Base-by-base conservation (phyloP, 2,329 filamentous ascomycete species). In the Penicillium sp. region DNA sequence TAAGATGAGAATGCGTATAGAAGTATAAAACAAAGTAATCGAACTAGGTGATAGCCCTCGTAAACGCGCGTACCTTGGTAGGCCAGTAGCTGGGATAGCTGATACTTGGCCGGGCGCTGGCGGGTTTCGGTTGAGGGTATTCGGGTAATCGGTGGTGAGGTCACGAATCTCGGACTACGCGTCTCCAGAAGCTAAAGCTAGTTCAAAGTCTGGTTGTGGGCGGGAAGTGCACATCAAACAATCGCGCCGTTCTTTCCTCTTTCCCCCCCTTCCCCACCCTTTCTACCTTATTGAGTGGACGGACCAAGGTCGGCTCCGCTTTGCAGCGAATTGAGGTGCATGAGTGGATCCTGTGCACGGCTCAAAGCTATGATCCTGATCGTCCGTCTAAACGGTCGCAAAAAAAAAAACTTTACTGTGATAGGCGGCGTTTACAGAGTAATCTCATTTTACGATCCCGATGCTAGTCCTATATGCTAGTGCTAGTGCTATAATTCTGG, bases 241-340 rank as follows among this genome's bases (percentile, higher is more conserved):
- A 14, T 31, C 29, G 29, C 29, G 29, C 29, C 29, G 29, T 31
- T 11, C 29, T 31, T 31, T 5, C 29, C 29, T 10, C 10, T 6
- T 13, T 13, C 29, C 29, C 29, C 29, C 29, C 9, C 10, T 6
- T 13, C 29, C 29, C 29, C 29, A 31, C 29, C 29, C 29, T 13
- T 31, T 31, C 29, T 31, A 14, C 14, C 7, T 7, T 14, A 44
- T 19, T 51, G 46, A 57, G 44, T 59, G 52, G 57, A 46, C 53
- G 49, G 59, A 35, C 29, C n/a, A 46, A 13, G 11, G 21, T 45
- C 53, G 29, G 47, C 41, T 24, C 21, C 43, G 39, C 47, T 53
- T 44, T 10, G 24, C 39, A 29, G 5, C n/a, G n/a, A 55, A 48
- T 57, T 59, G 48, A 51, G 59, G 24, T 58, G 47, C 55, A 60